Conservation (phyloP, 495 filamentous ascomycete genomes). For the Aspergillus funiculosus region DNA sequence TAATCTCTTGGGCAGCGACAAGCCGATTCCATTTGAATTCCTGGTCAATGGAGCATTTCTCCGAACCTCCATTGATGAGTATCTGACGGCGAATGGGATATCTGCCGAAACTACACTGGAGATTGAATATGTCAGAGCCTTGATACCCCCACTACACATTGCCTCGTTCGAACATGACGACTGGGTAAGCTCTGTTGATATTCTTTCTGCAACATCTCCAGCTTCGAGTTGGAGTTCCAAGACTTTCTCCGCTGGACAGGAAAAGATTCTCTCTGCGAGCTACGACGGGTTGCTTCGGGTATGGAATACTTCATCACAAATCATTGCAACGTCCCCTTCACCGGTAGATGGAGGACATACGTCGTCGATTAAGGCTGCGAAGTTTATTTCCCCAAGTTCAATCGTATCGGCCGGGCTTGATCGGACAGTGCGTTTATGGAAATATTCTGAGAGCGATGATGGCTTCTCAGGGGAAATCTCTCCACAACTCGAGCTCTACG, state of each 20-base stretch:
- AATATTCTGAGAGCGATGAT: constrained; percentile 63
- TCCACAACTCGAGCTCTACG: constrained; percentile 78
- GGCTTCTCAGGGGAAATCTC: constrained; percentile 56
- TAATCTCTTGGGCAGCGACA: constrained; percentile 70
- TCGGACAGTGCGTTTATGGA: constrained; percentile 79
- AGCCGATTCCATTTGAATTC: constrained; percentile 91
- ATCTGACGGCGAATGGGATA: constrained; percentile 76
- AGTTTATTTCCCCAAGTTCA: constrained; percentile 68
- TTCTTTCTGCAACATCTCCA: constrained; percentile 61
- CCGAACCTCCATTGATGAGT: constrained; percentile 80
- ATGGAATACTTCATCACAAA: constrained; percentile 81
- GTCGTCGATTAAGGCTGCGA: constrained; percentile 69
- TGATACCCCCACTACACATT: constrained; percentile 80
- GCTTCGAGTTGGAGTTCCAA: constrained; percentile 53
- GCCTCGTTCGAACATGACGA: constrained; percentile 92
- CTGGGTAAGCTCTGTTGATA: constrained; percentile 91
- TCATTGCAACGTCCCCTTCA: constrained; percentile 62
- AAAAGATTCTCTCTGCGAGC: constrained; percentile 76
- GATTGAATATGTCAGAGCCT: constrained; percentile 86
- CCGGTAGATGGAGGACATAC: constrained; percentile 63
- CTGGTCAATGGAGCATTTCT: constrained; percentile 87
- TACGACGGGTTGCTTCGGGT: constrained; percentile 84
- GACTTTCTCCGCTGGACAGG: constrained; percentile 43
- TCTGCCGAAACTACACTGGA: constrained; percentile 79
- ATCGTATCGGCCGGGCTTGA: constrained; percentile 79